These are phyloP conservation scores for Sphaerulina populicola DNA, from an alignment of 2,329 filamentous ascomycete species.

Conservation along the genomic window DNA sequence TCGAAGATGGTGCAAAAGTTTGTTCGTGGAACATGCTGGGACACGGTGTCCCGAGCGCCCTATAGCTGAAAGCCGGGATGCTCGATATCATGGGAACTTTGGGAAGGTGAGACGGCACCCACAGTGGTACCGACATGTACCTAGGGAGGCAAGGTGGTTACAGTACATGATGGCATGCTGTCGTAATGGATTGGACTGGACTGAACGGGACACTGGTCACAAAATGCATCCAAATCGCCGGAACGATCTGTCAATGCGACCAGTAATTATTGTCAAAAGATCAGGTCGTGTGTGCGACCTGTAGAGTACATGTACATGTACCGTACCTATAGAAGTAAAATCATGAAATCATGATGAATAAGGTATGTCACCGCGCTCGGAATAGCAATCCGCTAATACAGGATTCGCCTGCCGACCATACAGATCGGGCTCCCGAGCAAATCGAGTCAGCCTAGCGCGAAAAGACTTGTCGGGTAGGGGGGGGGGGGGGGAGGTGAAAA, in stretches of 20 bases:
- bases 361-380: too few relatives aligned
- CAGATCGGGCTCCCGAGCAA: too few relatives aligned
- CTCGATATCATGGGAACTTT: background rate
- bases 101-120: background rate
- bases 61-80: slow-evolving; percentile 1
- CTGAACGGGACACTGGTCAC: background rate
- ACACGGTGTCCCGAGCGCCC: background rate
- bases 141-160: background rate
- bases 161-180: background rate
- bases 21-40: slow-evolving; percentile 6
- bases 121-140: background rate
- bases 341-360: background rate
- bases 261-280: background rate
- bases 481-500: too few relatives aligned
- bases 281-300: slow-evolving; percentile 1
- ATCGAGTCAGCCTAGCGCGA: too few relatives aligned
- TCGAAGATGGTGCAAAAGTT: slow-evolving; percentile 13
- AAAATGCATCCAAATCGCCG: background rate
- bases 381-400: too few relatives aligned
- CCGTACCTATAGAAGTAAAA: too few relatives aligned
- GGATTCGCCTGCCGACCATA: too few relatives aligned
- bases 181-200: background rate
- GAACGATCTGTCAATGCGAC: slow-evolving; percentile 5
- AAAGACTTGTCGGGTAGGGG: too few relatives aligned
- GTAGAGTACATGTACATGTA: background rate